Evolutionary conservation across 495 filamentous ascomycete genomes (phyloP), one percentile per base, ranked within the genome.

Genomic region (Pyrenopolyporus hunteri): DNA sequence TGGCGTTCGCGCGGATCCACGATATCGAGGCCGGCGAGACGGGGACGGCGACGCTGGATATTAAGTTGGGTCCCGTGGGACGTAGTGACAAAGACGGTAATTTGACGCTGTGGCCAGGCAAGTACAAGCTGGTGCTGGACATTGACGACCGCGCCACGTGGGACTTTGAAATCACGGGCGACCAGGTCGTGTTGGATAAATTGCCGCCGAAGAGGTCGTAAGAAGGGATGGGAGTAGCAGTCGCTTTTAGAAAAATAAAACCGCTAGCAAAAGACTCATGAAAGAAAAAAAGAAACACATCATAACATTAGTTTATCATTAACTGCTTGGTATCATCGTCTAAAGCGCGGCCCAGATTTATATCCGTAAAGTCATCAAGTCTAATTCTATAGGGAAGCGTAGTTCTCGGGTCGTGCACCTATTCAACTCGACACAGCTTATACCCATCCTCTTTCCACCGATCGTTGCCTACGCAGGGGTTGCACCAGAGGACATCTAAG

Each of bases 381-480:
- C 37, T 42, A 23, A 6, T 42, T 42, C n/a, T n/a, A n/a, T n/a
- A n/a, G n/a, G n/a, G n/a, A n/a, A n/a, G n/a, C n/a, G n/a, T n/a
- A n/a, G n/a, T n/a, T 11, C 11, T 32, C 11, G 2, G 20, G 10
- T 35, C n/a, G n/a, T n/a, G n/a, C n/a, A n/a, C n/a, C n/a, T 25
- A 32, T 22, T 35, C 28, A 10, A 71, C 66, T 26, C 61, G 71
- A 25, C 74, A 75, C 5, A 77, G 52, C 23, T 57, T 68, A 26
- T 68, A 70, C n/a, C 68, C 74, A 0, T 62, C 64, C 23, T 75
- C 68, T 11, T 73, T 50, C 85, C 85, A 89, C 13, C 74, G 73
- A 39, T 88, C 86, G 54, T 81, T 84, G 2, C 86, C 85, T 2
- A 89, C 85, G 16, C 81, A 85, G 1, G 80, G 81, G 10, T 63